A percentile compares a stretch with the other conserved stretches of the same genome.
phyloP scores from a whole-genome alignment of 805 yeast genomes.

The Hanseniaspora mollemarum region DNA sequence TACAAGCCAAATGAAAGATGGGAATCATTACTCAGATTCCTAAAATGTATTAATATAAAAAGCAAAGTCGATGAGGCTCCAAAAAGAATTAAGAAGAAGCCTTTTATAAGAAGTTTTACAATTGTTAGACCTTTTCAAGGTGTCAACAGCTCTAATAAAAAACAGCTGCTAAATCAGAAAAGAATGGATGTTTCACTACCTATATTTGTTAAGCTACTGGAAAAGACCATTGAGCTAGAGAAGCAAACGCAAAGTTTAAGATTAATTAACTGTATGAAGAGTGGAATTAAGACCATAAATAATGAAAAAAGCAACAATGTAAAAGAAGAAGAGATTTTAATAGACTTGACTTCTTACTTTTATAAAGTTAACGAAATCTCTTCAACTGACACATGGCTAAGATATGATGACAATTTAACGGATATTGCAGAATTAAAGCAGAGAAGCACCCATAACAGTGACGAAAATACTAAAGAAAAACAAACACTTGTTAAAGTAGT shows the following conservation, averaged over 20 bases:
- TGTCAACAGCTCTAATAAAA: neutral
- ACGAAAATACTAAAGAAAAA: neutral
- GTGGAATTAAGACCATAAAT: neutral
- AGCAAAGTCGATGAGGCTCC: neutral
- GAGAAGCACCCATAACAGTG: neutral
- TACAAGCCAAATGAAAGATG: conserved; percentile 1
- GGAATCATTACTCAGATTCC: neutral
- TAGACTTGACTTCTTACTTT: conserved; percentile 1
- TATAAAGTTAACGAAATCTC: conserved; percentile 1
- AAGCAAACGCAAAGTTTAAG: neutral
- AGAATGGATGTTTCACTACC: neutral
- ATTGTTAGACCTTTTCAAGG: neutral
- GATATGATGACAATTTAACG: conserved; percentile 1
- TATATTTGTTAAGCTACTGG: neutral
- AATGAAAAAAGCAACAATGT: neutral
- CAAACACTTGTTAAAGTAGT: neutral
- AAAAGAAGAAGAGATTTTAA: neutral
- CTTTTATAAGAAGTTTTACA: neutral
- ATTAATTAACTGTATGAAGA: neutral
- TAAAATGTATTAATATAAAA: neutral
- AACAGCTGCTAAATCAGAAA: neutral
- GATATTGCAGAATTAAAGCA: neutral
- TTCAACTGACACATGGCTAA: neutral
- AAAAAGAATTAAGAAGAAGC: neutral
- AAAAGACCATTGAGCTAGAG: neutral